Percentiles rank a stretch among this genome's conserved stretches.
Conservation (phyloP, 345 rosid genomes). For the Aurinia saxatilis region DNA sequence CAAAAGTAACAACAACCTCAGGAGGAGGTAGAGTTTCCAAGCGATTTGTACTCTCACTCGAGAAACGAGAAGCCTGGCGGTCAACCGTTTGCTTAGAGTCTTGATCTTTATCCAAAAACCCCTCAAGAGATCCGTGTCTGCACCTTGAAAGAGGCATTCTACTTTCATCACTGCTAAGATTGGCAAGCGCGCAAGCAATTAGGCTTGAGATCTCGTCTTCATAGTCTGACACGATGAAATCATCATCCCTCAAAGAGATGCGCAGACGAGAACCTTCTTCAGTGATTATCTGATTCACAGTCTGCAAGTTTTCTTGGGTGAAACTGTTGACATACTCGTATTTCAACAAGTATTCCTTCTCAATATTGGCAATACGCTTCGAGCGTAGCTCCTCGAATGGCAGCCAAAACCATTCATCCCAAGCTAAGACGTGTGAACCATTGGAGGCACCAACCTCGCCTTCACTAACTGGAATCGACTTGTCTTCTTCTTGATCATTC, state of each 20-base stretch:
- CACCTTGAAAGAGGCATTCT: conserved; percentile 39
- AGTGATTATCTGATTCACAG: conserved; percentile 44
- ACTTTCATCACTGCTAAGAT: conserved; percentile 28
- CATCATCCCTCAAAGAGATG: conserved; percentile 48
- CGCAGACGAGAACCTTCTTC: conserved; percentile 80
- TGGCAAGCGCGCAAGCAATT: conserved; percentile 79
- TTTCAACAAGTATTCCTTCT: conserved; percentile 48
- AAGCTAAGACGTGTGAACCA: conserved; percentile 31
- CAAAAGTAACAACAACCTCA: conserved; percentile 50
- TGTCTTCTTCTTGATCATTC: conserved; percentile 27
- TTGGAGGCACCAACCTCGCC: conserved; percentile 28
- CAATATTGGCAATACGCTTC: conserved; percentile 48
- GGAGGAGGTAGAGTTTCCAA: conserved; percentile 57
- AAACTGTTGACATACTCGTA: conserved; percentile 39
- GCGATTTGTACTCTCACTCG: conserved; percentile 64
- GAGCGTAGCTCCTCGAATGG: conserved; percentile 62
- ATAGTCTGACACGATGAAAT: conserved; percentile 61
- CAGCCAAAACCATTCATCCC: conserved; percentile 86
- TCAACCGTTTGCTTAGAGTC: conserved; percentile 33
- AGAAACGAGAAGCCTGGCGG: conserved; percentile 47
- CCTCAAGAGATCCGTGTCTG: conserved; percentile 44
- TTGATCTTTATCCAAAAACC: conserved; percentile 51
- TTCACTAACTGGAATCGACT: conserved; percentile 30
- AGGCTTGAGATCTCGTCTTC: conserved; percentile 91
- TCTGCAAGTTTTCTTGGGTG: conserved; percentile 36